A percentile compares a stretch with the other conserved stretches of the same genome.
Conservation (phyloP, 441 rosid genomes). For the Breynia disticha region DNA sequence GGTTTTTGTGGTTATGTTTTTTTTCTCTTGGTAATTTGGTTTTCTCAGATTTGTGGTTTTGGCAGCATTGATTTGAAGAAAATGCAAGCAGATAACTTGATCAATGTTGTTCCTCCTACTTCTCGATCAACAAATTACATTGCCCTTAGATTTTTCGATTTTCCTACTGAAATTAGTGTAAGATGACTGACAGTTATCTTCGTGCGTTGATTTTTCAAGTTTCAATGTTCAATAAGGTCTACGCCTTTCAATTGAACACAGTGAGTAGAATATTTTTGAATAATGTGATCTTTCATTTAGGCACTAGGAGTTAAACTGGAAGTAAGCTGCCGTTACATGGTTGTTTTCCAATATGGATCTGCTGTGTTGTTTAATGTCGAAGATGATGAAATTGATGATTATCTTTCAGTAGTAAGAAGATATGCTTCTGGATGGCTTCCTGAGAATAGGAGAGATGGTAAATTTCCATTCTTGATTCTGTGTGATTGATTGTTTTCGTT, state of each 20-base stretch:
- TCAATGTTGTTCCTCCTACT: constrained; percentile 68
- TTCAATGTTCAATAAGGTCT: neutral
- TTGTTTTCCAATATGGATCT: constrained; percentile 87
- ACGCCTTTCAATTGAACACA: neutral
- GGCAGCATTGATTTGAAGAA: constrained; percentile 94
- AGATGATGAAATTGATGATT: constrained; percentile 57
- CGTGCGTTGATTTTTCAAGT: neutral
- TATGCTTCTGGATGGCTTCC: constrained; percentile 77
- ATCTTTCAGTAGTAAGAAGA: constrained; percentile 51
- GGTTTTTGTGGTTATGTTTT: constrained; percentile 16
- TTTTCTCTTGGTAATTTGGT: constrained; percentile 25
- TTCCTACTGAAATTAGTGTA: constrained; percentile 57
- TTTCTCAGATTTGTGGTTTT: constrained; percentile 79
- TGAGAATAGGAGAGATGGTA: constrained; percentile 79
- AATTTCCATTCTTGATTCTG: constrained; percentile 3
- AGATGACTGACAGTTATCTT: constrained; percentile 26
- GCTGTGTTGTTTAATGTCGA: constrained; percentile 83
- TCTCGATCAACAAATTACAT: constrained; percentile 85
- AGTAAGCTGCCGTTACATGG: constrained; percentile 50
- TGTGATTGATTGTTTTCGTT: neutral
- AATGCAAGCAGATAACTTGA: constrained; percentile 83
- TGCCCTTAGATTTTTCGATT: constrained; percentile 61
- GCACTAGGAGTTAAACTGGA: constrained; percentile 35
- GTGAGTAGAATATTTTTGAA: neutral
- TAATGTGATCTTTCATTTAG: constrained; percentile 23